phyloP scores from a whole-genome alignment of 2,329 filamentous ascomycete genomes.

The Hypoxylon sp. region DNA sequence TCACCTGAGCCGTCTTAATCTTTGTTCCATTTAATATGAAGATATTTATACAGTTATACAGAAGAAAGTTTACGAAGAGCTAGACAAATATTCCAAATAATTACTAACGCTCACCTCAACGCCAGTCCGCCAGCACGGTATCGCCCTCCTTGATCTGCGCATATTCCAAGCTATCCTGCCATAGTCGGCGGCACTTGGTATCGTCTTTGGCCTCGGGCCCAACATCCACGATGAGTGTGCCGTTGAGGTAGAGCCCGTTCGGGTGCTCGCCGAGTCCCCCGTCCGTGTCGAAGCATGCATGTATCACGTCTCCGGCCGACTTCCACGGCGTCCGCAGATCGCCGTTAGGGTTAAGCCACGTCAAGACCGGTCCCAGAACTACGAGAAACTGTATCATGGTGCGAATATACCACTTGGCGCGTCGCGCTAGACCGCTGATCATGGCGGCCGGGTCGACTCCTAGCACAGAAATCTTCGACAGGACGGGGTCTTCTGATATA shows the following conservation, averaged over 20 bases:
- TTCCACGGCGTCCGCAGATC: constrained; percentile 45
- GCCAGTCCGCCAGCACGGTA: constrained; percentile 40
- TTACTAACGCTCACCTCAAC: constrained; percentile 22
- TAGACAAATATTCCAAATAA: constrained; percentile 2
- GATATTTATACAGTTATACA: background rate
- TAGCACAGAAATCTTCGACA: constrained; percentile 48
- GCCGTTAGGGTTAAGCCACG: constrained; percentile 47
- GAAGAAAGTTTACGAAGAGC: background rate
- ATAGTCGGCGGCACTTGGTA: constrained; percentile 34
- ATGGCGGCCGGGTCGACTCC: constrained; percentile 51
- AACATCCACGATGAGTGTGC: constrained; percentile 23
- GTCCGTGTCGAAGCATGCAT: constrained; percentile 48
- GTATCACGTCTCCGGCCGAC: constrained; percentile 49
- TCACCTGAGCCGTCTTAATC: constrained; percentile 8
- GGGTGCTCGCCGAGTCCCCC: constrained; percentile 41
- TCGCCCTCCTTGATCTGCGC: constrained; percentile 39
- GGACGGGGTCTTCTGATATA: constrained; percentile 40
- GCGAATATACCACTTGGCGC: constrained; percentile 43
- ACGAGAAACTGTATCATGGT: constrained; percentile 35
- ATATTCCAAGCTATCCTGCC: constrained; percentile 39
- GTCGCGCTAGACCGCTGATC: constrained; percentile 44
- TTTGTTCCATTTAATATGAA: constrained; percentile 2
- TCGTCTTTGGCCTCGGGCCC: constrained; percentile 43
- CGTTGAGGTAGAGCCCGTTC: constrained; percentile 43
- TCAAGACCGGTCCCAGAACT: constrained; percentile 36